Base-by-base conservation (phyloP, 352 stramenopile genomes). In the Pythium rhizo-oryzae region DNA sequence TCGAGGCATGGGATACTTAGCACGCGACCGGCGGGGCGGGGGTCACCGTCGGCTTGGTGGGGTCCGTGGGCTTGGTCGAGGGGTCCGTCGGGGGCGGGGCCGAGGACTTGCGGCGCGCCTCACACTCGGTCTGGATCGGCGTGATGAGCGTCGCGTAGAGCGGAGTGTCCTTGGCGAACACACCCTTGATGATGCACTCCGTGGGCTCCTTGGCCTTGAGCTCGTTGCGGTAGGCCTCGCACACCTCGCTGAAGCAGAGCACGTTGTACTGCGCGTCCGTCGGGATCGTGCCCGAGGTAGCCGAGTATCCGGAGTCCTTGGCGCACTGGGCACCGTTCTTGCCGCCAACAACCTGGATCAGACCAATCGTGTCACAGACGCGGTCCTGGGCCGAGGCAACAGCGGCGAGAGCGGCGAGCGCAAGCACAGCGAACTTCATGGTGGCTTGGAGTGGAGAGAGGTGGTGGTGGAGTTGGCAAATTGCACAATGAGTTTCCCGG, bases 211-310 rank as follows among this genome's bases (percentile, higher is more conserved):
- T 30, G 37, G 33, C 54, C 54, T 50, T 46, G 33, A 60, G 59
- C 59, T 57, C 46, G 23, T 33, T 23, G 59, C 59, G 47, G 59
- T 65, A 62, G 11, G 13, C 18, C 9, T 43, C 24, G 56, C 56
- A 62, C 23, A 43, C 59, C 28, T 65, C 46, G 59, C 49, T 65
- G 46, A 57, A 57, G 59, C 59, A 65, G 18, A 65, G 44, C 44
- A 57, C 47, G 4, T 30, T 37, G 59, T 50, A 57, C 59, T 65
- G 59, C 16, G 8, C 46, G 19, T 56, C 46, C 25, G 59, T 65
- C 4, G 59, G 59, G 25, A 49, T 8, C 44, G 7, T 11, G n/a
- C 46, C 46, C 46, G 59, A 57, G 9, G 47, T 57, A 28, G 47
- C 28, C 44, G 25, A 49, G 59, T 65, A 65, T 18, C 33, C 46